Percentiles rank a stretch among this genome's conserved stretches.
phyloP scores from a whole-genome alignment of 2,329 filamentous ascomycete species.

The Malbranchea cinnamomea region DNA sequence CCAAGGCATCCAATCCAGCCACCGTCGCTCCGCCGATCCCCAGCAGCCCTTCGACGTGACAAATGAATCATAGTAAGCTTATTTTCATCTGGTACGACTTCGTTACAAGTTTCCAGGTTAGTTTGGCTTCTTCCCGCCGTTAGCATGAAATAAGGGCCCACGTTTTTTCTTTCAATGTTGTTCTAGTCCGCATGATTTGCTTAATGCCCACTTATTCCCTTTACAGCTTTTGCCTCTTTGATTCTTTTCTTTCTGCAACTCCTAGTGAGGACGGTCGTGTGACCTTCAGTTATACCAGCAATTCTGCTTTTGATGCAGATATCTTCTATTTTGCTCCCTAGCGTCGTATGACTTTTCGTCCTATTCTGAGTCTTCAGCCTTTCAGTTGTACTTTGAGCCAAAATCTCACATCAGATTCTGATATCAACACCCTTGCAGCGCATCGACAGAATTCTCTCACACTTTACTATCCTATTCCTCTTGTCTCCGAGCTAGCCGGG shows the following conservation, averaged over 20 bases:
- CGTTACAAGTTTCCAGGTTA: constrained; percentile 4
- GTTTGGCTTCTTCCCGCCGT: constrained; percentile 5
- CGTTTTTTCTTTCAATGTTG: background rate
- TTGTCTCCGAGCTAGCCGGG: constrained; percentile 26
- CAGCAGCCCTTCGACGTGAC: constrained; percentile 6
- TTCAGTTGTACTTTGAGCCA: background rate
- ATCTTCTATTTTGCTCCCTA: too few species aligned
- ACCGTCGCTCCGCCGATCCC: constrained; percentile 4
- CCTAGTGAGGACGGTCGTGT: too few species aligned
- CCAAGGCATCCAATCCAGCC: constrained; percentile 10
- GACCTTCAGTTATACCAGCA: too few species aligned
- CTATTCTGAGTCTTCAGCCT: too few species aligned
- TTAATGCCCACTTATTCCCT: constrained; percentile 1
- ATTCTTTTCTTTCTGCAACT: constrained; percentile 3
- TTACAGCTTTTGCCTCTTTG: constrained; percentile 1
- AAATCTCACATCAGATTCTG: background rate
- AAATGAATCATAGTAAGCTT: constrained; percentile 16
- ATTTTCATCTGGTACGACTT: constrained; percentile 12
- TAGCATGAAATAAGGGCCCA: constrained; percentile 5
- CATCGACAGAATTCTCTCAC: constrained; percentile 22
- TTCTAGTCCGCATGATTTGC: background rate
- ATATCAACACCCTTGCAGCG: constrained; percentile 18
- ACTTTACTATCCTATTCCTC: constrained; percentile 24
- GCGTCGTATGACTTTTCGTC: too few species aligned
- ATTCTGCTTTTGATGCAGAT: too few species aligned